phyloP scores from a whole-genome alignment of 495 filamentous ascomycete genomes.

The Penicillium silybi region DNA sequence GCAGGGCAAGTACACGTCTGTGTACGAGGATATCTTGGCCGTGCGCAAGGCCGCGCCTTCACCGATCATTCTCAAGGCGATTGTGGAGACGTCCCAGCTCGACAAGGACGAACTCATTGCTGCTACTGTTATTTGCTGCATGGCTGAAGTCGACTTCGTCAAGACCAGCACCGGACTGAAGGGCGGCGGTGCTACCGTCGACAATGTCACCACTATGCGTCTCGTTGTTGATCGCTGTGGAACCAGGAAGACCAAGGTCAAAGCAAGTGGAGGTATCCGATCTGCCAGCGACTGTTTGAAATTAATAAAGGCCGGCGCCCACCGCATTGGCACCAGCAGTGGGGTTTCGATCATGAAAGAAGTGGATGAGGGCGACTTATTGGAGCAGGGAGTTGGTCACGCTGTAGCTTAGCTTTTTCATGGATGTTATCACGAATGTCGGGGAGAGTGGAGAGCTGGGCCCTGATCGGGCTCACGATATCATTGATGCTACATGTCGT shows the following conservation, averaged over 20 bases:
- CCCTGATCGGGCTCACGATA: too few relatives aligned
- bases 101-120: conserved; percentile 53
- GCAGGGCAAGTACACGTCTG: conserved; percentile 41
- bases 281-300: conserved; percentile 46
- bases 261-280: conserved; percentile 63
- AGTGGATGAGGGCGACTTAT: conserved; percentile 21
- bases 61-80: conserved; percentile 56
- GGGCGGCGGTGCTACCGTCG: conserved; percentile 45
- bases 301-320: conserved; percentile 63
- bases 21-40: conserved; percentile 55
- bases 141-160: conserved; percentile 61
- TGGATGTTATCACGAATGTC: background rate
- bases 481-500: background rate
- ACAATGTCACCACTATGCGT: conserved; percentile 58
- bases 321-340: conserved; percentile 59
- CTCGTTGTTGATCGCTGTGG: conserved; percentile 35
- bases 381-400: conserved; percentile 18
- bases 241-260: conserved; percentile 48
- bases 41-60: conserved; percentile 49
- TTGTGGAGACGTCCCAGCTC: conserved; percentile 62
- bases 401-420: conserved; percentile 8
- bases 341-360: conserved; percentile 57
- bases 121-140: conserved; percentile 52
- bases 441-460: too few relatives aligned
- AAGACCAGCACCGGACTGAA: conserved; percentile 19